Percentiles rank a stretch among this genome's conserved stretches.
Evolutionary conservation across 805 yeast species (phyloP).

Genomic region (Candida odintsovae): DNA sequence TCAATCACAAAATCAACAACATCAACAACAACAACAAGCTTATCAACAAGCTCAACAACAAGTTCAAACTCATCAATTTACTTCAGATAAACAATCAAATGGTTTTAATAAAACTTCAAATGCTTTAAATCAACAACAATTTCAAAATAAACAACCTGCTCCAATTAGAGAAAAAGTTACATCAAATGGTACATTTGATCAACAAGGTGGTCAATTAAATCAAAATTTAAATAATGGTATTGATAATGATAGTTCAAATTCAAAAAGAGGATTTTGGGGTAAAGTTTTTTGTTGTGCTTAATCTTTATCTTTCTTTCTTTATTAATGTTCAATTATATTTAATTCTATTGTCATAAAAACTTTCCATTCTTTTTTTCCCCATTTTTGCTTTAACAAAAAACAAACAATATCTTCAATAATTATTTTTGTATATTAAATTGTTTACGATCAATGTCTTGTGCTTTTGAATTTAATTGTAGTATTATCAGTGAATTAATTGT

Average conservation of each 20-base stretch:
- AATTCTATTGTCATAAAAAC: not conserved
- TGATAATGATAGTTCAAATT: constrained; percentile 12
- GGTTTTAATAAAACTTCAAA: constrained; percentile 14
- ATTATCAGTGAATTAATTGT: too few relatives aligned
- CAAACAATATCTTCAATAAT: too few relatives aligned
- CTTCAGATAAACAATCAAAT: constrained; percentile 3
- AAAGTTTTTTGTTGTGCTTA: constrained; percentile 21
- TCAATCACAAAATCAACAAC: constrained; percentile 16
- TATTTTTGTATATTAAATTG: not conserved
- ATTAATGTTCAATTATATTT: too few relatives aligned
- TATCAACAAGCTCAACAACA: constrained; percentile 14
- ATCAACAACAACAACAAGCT: constrained; percentile 15
- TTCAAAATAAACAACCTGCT: constrained; percentile 25
- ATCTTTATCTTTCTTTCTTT: too few relatives aligned
- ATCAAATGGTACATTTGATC: constrained; percentile 16
- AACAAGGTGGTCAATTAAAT: constrained; percentile 10
- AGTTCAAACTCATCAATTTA: constrained; percentile 9
- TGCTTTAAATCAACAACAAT: constrained; percentile 24
- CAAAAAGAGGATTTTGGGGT: constrained; percentile 21
- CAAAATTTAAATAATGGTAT: constrained; percentile 7
- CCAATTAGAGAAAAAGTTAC: constrained; percentile 25
- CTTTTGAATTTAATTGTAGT: too few relatives aligned
- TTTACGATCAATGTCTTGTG: not conserved
- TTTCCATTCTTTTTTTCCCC: not conserved
- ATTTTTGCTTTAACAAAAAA: too few relatives aligned